phyloP scores from a whole-genome alignment of 805 yeast genomes.

The Barnettozyma sucrosica region DNA sequence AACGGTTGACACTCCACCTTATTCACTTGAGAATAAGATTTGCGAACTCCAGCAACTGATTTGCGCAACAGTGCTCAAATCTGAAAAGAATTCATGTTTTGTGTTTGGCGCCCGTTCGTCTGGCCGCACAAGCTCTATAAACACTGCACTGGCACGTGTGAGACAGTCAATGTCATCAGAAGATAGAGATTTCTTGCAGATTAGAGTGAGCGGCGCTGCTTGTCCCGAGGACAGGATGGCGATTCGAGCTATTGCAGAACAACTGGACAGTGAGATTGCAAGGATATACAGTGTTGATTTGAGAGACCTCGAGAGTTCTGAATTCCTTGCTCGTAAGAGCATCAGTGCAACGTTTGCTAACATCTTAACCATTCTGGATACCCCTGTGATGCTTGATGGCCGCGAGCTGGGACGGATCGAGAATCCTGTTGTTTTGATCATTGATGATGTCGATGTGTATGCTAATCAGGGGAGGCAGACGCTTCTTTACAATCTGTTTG shows the following conservation, averaged over 20 bases:
- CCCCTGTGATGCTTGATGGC: constrained; percentile 17
- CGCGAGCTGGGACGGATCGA: constrained; percentile 13
- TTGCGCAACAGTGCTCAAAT: constrained; percentile 55
- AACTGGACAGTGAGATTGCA: constrained; percentile 50
- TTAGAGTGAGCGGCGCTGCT: constrained; percentile 62
- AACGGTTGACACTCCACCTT: constrained; percentile 19
- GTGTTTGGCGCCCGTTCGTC: constrained; percentile 74
- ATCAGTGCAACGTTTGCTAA: constrained; percentile 57
- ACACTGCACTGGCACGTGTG: constrained; percentile 40
- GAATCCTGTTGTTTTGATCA: constrained; percentile 60
- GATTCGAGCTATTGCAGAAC: constrained; percentile 78
- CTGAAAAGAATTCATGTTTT: constrained; percentile 77
- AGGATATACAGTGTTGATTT: constrained; percentile 26
- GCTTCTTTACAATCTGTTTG: constrained; percentile 79
- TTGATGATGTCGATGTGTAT: constrained; percentile 83
- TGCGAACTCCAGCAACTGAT: constrained; percentile 52
- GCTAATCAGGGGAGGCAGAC: constrained; percentile 73
- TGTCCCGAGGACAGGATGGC: constrained; percentile 77
- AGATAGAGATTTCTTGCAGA: constrained; percentile 48
- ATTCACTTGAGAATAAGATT: constrained; percentile 33
- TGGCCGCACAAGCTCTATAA: constrained; percentile 67
- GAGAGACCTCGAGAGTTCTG: constrained; percentile 20
- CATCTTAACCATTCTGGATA: constrained; percentile 48
- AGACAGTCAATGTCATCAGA: constrained; percentile 30
- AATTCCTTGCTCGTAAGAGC: constrained; percentile 45